phyloP scores from a whole-genome alignment of 352 stramenopile genomes.

The Phytophthora melonis region DNA sequence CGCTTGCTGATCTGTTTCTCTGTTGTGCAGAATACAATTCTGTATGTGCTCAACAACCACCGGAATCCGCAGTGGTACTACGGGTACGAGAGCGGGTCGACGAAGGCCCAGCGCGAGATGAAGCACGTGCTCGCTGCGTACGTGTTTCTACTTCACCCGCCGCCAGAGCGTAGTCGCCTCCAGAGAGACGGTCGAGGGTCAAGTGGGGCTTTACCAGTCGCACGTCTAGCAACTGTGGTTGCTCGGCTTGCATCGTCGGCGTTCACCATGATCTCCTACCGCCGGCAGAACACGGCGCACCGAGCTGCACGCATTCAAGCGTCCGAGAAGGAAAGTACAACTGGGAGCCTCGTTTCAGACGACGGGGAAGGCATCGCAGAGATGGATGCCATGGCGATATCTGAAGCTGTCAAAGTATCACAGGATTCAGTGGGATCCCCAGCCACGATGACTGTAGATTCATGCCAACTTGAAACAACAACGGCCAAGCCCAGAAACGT shows the following conservation, averaged over 20 bases:
- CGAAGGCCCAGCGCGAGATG: not conserved
- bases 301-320: not conserved
- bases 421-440: not conserved
- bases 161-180: not conserved
- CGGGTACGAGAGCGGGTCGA: not conserved
- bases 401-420: not conserved
- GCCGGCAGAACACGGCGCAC: slow-evolving; percentile 14
- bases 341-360: not conserved
- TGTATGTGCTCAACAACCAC: slow-evolving; percentile 52
- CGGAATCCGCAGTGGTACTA: slow-evolving; percentile 53
- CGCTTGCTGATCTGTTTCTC: not conserved
- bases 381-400: not conserved
- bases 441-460: not conserved
- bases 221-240: slow-evolving; percentile 28
- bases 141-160: slow-evolving; percentile 31
- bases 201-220: not conserved
- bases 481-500: not conserved
- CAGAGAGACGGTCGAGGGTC: not conserved
- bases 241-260: slow-evolving; percentile 31
- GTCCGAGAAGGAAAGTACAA: not conserved
- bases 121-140: slow-evolving; percentile 27
- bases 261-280: slow-evolving; percentile 49
- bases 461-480: not conserved
- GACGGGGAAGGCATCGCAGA: not conserved
- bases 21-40: slow-evolving; percentile 34